Conservation (phyloP, 140 eudicot species). For the Cichorium intybus region DNA sequence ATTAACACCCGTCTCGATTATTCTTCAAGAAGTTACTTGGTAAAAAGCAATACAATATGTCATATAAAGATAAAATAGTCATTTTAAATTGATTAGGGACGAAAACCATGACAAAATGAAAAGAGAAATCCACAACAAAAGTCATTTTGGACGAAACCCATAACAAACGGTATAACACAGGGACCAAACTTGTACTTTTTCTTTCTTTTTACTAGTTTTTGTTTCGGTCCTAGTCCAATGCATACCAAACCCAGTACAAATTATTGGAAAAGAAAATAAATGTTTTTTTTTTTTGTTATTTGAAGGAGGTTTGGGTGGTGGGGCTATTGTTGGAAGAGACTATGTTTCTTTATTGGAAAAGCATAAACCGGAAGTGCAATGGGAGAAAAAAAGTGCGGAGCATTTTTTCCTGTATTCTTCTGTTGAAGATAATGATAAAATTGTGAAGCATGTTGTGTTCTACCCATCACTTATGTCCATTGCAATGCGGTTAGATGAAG, state of each 20-base stretch:
- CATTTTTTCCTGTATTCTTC: conserved; percentile 73
- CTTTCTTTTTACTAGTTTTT: too few relatives aligned
- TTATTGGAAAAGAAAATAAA: neutral
- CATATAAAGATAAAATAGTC: too few relatives aligned
- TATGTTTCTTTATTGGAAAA: conserved; percentile 75
- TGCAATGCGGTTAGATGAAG: conserved; percentile 72
- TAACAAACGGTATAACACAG: neutral
- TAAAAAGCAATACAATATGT: too few relatives aligned
- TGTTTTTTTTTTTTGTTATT: neutral
- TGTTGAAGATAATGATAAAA: conserved; percentile 35
- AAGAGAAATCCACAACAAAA: neutral
- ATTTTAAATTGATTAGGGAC: too few relatives aligned
- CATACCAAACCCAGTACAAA: neutral
- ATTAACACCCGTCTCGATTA: too few relatives aligned
- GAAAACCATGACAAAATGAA: too few relatives aligned
- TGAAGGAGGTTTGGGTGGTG: conserved; percentile 77
- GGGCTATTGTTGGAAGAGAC: conserved; percentile 77
- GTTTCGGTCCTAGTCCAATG: neutral
- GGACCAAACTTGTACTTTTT: neutral
- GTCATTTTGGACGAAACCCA: neutral
- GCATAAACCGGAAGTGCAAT: conserved; percentile 63
- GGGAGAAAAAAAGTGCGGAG: conserved; percentile 85
- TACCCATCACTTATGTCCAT: conserved; percentile 80
- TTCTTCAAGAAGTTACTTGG: too few relatives aligned
- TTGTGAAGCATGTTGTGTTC: conserved; percentile 61